Conservation (phyloP, 805 yeast genomes). For the Spathaspora arborariae region DNA sequence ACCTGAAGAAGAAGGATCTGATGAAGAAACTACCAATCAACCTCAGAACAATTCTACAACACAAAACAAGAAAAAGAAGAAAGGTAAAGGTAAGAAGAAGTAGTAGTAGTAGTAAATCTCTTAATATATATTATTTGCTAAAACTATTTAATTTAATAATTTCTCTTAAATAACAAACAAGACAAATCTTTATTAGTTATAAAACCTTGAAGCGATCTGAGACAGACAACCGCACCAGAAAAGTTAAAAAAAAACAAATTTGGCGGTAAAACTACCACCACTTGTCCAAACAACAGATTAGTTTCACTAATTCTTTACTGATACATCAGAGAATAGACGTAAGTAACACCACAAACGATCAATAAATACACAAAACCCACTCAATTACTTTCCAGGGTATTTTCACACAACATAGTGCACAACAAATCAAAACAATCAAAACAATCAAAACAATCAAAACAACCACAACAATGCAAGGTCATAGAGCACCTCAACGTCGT, state of each 20-base stretch:
- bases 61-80: conserved; percentile 10
- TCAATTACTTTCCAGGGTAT: too few species aligned
- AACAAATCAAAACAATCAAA: too few species aligned
- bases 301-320: too few species aligned
- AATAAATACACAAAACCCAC: too few species aligned
- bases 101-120: background rate
- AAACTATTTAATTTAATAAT: background rate
- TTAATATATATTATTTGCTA: background rate
- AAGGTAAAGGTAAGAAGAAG: conserved; percentile 6
- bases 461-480: conserved; percentile 2
- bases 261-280: too few species aligned
- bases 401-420: too few species aligned
- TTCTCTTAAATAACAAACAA: background rate
- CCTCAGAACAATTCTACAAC: background rate
- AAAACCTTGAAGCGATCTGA: background rate
- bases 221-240: background rate
- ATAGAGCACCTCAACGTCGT: background rate
- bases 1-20: background rate
- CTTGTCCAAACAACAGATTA: too few species aligned
- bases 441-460: background rate
- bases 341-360: too few species aligned
- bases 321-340: too few species aligned
- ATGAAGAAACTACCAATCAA: conserved; percentile 1
- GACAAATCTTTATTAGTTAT: too few species aligned
- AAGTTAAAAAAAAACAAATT: too few species aligned